Evolutionary conservation across 306 rosid species (phyloP).

Genomic region (Lagenaria siceraria): DNA sequence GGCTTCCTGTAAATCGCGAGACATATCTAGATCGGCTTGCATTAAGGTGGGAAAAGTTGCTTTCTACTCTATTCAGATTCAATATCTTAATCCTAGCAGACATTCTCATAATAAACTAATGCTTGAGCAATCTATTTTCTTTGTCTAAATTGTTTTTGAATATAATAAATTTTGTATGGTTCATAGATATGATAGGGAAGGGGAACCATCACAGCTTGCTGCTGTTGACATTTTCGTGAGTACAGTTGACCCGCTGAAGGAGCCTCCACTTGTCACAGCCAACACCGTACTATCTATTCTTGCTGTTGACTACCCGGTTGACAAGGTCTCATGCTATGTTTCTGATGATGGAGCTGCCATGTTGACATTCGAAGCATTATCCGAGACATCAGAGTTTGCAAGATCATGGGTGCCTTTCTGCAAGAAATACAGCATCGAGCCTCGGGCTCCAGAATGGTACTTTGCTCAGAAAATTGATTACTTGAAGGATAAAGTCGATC

Average conservation of each 20-base stretch:
- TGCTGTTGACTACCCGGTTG: constrained; percentile 91
- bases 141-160: background rate
- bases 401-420: constrained; percentile 92
- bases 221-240: constrained; percentile 96
- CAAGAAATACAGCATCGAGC: constrained; percentile 76
- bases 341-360: constrained; percentile 99
- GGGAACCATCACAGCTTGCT: constrained; percentile 86
- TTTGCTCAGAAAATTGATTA: constrained; percentile 92
- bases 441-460: constrained; percentile 98
- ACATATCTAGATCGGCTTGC: constrained; percentile 93
- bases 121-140: background rate
- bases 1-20: constrained; percentile 96
- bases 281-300: constrained; percentile 92
- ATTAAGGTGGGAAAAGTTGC: constrained; percentile 37
- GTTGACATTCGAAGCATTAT: constrained; percentile 92
- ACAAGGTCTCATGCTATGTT: constrained; percentile 93
- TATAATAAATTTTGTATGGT: constrained; percentile 3
- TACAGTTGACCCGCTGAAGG: constrained; percentile 92
- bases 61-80: background rate
- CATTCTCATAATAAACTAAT: background rate
- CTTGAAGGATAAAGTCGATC: constrained; percentile 85
- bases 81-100: background rate
- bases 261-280: constrained; percentile 97
- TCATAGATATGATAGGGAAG: constrained; percentile 84
- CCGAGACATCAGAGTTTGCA: constrained; percentile 89